A percentile compares a stretch with the other conserved stretches of the same genome.
Evolutionary conservation across 495 filamentous ascomycete species (phyloP).

Genomic region (Penicillium steckii): DNA sequence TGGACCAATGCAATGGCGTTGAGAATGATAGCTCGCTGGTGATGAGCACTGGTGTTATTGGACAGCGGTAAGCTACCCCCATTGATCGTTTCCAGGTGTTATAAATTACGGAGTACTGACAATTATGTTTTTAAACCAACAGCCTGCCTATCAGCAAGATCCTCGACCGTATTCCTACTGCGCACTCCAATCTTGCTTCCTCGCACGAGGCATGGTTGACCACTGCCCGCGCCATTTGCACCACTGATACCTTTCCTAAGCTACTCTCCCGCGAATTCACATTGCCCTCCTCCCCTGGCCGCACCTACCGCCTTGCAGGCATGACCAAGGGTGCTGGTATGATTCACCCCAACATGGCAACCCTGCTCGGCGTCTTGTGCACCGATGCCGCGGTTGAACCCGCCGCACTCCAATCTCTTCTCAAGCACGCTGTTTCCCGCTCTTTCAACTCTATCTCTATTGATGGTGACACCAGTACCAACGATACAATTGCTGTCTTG

Average conservation of each 20-base stretch:
- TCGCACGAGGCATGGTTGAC: constrained; percentile 83
- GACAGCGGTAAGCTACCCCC: constrained; percentile 63
- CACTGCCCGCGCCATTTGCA: constrained; percentile 92
- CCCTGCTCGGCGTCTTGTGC: constrained; percentile 87
- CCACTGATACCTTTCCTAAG: constrained; percentile 99
- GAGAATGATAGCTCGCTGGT: constrained; percentile 72
- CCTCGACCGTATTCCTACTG: constrained; percentile 73
- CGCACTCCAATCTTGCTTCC: constrained; percentile 63
- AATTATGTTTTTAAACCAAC: constrained; percentile 1
- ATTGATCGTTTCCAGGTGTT: background rate
- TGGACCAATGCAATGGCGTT: constrained; percentile 67
- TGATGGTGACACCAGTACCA: constrained; percentile 94
- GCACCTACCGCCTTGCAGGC: constrained; percentile 79
- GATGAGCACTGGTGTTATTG: constrained; percentile 98
- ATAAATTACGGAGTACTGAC: background rate
- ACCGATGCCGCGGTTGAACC: constrained; percentile 86
- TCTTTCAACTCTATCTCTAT: constrained; percentile 98
- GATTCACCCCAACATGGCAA: constrained; percentile 99
- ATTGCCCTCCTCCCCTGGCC: constrained; percentile 73
- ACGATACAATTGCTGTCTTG: constrained; percentile 91
- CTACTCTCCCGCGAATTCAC: constrained; percentile 81
- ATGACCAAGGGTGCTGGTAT: constrained; percentile 99
- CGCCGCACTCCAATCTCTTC: constrained; percentile 61
- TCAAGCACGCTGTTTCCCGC: constrained; percentile 72
- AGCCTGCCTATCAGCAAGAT: constrained; percentile 92